phyloP scores from a whole-genome alignment of 2,329 filamentous ascomycete species.

The Fusarium paranaense region DNA sequence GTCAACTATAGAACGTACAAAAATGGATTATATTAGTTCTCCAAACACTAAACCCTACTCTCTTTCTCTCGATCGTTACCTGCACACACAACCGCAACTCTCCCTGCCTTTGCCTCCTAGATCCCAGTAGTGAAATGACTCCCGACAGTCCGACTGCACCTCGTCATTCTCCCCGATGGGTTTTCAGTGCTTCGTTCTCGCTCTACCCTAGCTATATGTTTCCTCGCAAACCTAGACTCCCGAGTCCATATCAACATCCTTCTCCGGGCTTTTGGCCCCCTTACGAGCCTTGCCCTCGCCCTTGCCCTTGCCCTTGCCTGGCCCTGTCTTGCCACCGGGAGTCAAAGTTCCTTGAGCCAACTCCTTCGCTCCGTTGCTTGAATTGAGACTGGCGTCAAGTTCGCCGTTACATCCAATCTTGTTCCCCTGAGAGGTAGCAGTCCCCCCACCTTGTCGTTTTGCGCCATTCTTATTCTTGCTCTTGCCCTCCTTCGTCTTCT shows the following conservation, averaged over 20 bases:
- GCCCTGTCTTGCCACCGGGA: background rate
- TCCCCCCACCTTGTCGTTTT: background rate
- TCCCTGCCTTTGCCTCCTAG: background rate
- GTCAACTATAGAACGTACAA: background rate
- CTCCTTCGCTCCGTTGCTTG: too few species aligned
- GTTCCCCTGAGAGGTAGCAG: too few species aligned
- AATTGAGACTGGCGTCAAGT: background rate
- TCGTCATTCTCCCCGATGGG: background rate
- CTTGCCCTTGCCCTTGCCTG: background rate
- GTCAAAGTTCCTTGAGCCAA: background rate
- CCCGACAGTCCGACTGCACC: background rate
- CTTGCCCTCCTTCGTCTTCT: too few species aligned
- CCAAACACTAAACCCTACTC: too few species aligned
- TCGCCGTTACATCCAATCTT: background rate
- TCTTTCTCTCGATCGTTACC: too few species aligned
- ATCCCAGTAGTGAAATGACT: background rate
- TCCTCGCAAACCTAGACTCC: too few species aligned
- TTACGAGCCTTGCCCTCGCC: background rate
- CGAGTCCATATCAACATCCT: background rate
- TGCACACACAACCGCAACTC: background rate
- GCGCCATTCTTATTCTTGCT: background rate
- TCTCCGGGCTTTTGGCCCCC: background rate
- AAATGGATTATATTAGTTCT: background rate
- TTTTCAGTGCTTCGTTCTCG: background rate
- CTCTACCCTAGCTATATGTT: background rate